A percentile compares a stretch with the other conserved stretches of the same genome.
phyloP scores from a whole-genome alignment of 805 yeast species.

The Yamadazyma ubonensis region DNA sequence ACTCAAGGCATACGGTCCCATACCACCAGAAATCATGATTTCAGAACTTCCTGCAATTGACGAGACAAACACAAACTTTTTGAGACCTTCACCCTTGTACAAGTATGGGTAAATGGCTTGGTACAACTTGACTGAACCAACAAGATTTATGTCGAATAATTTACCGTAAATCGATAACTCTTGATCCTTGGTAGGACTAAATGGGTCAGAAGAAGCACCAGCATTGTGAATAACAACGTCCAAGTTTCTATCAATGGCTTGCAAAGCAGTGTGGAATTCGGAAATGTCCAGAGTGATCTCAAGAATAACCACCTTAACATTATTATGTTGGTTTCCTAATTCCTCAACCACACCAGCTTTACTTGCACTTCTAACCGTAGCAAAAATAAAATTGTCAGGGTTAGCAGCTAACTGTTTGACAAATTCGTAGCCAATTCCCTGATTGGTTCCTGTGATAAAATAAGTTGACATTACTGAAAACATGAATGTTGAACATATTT shows the following conservation, averaged over 20 bases:
- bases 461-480: slow-evolving; percentile 1
- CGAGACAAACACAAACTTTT: slow-evolving; percentile 20
- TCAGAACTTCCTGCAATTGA: slow-evolving; percentile 16
- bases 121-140: slow-evolving; percentile 3
- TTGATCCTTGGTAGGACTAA: not conserved
- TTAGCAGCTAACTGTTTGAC: slow-evolving; percentile 23
- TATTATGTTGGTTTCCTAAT: slow-evolving; percentile 1
- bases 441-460: slow-evolving; percentile 38
- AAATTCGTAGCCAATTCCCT: slow-evolving; percentile 41
- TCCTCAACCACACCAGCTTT: slow-evolving; percentile 20
- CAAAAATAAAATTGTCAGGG: slow-evolving; percentile 33
- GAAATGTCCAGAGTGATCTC: slow-evolving; percentile 7
- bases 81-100: slow-evolving; percentile 2
- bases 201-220: slow-evolving; percentile 13
- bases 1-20: slow-evolving; percentile 31
- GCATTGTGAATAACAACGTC: slow-evolving; percentile 37
- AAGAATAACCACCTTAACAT: slow-evolving; percentile 7
- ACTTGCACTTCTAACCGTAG: slow-evolving; percentile 29
- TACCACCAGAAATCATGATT: slow-evolving; percentile 3
- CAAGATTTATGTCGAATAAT: slow-evolving; percentile 2
- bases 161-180: slow-evolving; percentile 1
- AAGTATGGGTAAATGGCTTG: slow-evolving; percentile 7
- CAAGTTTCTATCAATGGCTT: slow-evolving; percentile 22
- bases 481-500: not conserved
- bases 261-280: slow-evolving; percentile 7